Evolutionary conservation across 2,329 filamentous ascomycete species (phyloP), one percentile per base, ranked within the genome.

Genomic region (Celoporthe dispersa): DNA sequence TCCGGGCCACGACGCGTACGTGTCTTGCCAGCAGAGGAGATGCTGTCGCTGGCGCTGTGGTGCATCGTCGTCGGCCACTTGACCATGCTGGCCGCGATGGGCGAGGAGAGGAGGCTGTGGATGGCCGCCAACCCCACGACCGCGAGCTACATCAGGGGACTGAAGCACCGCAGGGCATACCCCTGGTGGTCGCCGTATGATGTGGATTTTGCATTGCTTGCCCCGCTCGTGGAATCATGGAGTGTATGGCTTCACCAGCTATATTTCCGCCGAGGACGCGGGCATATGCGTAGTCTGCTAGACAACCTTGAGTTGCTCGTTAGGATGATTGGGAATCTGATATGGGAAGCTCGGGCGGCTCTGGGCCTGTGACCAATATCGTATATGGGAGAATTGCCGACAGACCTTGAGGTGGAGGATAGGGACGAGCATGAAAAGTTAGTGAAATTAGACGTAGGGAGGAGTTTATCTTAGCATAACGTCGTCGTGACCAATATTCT

Each of bases 101-200:
- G 59, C 39, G 69, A 69, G 39, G 76, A 77, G 73, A 70, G 76
- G n/a, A 64, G 55, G 16, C 60, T 75, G n/a, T 77, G 76, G 76
- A 16, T 70, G 12, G 68, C 44, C 31, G 68, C 66, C 9, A 76
- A 75, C 60, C 67, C 73, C 25, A 75, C 72, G 66, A 72, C 73
- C n/a, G 57, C 44, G 6, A 67, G 71, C 11, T 77, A 77, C 48
- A 22, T 75, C 41, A 33, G 63, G 16, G 75, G 75, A 2, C 22
- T 75, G 35, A 53, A 67, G 16, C 2, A 55, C 7, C 60, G 55
- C 44, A 31, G 37, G 59, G 71, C 74, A 53, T 75, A 76, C n/a
- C 71, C 71, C n/a, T 69, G 55, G 12, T 75, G 72, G 74, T 68
- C 67, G 67, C 73, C 73, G 7, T 37, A 72, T 5, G 16, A 71